Evolutionary conservation across 2,329 filamentous ascomycete species (phyloP).

Genomic region (Graphilbum sp.): DNA sequence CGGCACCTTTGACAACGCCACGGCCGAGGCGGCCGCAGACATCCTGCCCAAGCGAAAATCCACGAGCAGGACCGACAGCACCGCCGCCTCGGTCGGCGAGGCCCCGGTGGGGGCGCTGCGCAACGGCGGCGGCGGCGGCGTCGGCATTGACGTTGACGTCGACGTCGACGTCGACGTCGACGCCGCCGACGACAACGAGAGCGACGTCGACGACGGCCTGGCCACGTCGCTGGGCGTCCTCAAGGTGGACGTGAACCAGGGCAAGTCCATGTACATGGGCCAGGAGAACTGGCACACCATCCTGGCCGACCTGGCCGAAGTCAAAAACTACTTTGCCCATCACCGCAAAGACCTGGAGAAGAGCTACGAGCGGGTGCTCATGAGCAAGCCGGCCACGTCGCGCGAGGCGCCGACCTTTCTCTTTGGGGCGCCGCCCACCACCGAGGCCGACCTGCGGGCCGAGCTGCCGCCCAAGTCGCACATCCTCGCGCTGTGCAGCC

Average conservation of each 20-base stretch:
- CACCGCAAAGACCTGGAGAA: conserved; percentile 84
- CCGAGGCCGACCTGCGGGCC: conserved; percentile 60
- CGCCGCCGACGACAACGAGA: conserved; percentile 42
- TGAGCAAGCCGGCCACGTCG: conserved; percentile 43
- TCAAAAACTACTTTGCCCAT: conserved; percentile 73
- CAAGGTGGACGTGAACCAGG: conserved; percentile 62
- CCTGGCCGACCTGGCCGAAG: conserved; percentile 71
- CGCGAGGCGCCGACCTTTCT: conserved; percentile 60
- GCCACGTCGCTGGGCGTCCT: conserved; percentile 65
- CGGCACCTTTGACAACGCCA: conserved; percentile 26
- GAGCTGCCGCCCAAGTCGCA: conserved; percentile 67
- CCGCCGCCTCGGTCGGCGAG: conserved; percentile 18
- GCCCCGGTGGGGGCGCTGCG: too few relatives aligned
- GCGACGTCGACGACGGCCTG: conserved; percentile 51
- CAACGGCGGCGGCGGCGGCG: too few relatives aligned
- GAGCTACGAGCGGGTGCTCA: conserved; percentile 60
- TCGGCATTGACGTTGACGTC: conserved; percentile 14
- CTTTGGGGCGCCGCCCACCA: conserved; percentile 56
- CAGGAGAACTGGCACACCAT: conserved; percentile 74
- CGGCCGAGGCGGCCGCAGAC: conserved; percentile 12
- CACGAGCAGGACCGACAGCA: conserved; percentile 21
- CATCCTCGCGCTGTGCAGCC: conserved; percentile 69
- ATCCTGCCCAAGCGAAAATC: conserved; percentile 12
- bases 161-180: conserved; percentile 18
- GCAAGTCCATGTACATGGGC: conserved; percentile 66